Evolutionary conservation across 352 stramenopile genomes (phyloP), one percentile per base, ranked within the genome.

Genomic region (Phytophthora rubi): DNA sequence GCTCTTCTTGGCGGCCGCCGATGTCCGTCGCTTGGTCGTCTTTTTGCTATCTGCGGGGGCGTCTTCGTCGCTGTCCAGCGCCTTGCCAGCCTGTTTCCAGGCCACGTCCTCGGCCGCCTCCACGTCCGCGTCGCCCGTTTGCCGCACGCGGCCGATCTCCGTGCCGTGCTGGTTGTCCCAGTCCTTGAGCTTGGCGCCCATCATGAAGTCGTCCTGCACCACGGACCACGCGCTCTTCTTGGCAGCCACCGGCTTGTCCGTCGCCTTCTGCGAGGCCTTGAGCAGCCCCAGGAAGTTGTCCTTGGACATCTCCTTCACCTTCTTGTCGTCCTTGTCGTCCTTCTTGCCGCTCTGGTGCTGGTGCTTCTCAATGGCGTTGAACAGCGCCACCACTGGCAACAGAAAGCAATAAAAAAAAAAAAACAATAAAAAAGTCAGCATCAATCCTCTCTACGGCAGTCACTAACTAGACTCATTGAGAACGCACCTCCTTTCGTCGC

Each of bases 151-250:
- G 35, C 80, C 80, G 3, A 80, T 49, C 62, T 88, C 78, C 6
- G 65, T 86, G 59, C 80, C 78, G 68, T 88, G 76, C 32, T 83
- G 79, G 51, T 79, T 79, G 61, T 94, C 86, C 84, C 86, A 95
- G 78, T 95, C 88, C 74, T 93, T 95, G 28, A 93, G 75, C 76
- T 95, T 95, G 32, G 88, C 88, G 52, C 75, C 83, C 88, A 95
- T 95, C 84, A 95, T 93, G 61, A 88, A 95, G 60, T 93, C 83
- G 66, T 95, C 88, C 68, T 93, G 84, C 21, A 95, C 80, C n/a
- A 95, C 83, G 6, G 85, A 90, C 87, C 87, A 94, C 52, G 80
- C 81, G 59, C 75, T 90, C 77, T 91, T 92, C 53, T 60, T 60
- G 10, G 47, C 30, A 15, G 58, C 42, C 4, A 13, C 35, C 13